Conservation (phyloP, 495 filamentous ascomycete genomes). For the Cercophora scortea region DNA sequence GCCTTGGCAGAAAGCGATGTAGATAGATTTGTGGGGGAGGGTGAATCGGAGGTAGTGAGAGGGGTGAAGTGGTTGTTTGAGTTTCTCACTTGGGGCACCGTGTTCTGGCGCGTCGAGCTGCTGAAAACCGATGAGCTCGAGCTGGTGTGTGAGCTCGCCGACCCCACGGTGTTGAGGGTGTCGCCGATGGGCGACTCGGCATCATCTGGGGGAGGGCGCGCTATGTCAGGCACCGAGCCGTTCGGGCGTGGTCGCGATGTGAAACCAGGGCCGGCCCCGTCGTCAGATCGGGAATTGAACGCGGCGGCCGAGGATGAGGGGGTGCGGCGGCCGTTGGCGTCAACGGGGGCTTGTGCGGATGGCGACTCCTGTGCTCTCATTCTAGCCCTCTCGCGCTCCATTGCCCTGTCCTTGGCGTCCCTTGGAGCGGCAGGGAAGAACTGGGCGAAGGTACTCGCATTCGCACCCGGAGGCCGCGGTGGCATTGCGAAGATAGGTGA, state of each 20-base stretch:
- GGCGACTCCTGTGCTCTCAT: constrained; percentile 27
- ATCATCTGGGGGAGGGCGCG: constrained; percentile 43
- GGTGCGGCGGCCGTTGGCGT: constrained; percentile 15
- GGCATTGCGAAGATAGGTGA: constrained; percentile 54
- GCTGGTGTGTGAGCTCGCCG: constrained; percentile 58
- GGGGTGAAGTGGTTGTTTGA: constrained; percentile 59
- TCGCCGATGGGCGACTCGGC: constrained; percentile 52
- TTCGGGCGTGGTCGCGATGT: constrained; percentile 19
- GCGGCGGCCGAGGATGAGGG: constrained; percentile 6
- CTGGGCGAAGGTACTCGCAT: constrained; percentile 56
- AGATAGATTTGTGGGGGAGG: constrained; percentile 52
- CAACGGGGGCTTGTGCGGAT: constrained; percentile 10
- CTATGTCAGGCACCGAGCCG: constrained; percentile 27
- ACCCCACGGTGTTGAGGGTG: constrained; percentile 55
- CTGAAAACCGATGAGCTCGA: constrained; percentile 60
- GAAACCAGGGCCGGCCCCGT: constrained; percentile 7
- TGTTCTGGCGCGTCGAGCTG: constrained; percentile 36
- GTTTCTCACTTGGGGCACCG: constrained; percentile 40
- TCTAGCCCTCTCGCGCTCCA: constrained; percentile 41
- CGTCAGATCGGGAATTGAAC: constrained; percentile 1
- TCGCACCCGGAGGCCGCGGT: constrained; percentile 59
- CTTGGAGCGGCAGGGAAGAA: constrained; percentile 83
- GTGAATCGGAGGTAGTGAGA: constrained; percentile 68
- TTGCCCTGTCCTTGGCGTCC: constrained; percentile 46
- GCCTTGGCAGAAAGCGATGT: constrained; percentile 24